Evolutionary conservation across 345 rosid genomes (phyloP), one percentile per base, ranked within the genome.

Genomic region (Salix viminalis): DNA sequence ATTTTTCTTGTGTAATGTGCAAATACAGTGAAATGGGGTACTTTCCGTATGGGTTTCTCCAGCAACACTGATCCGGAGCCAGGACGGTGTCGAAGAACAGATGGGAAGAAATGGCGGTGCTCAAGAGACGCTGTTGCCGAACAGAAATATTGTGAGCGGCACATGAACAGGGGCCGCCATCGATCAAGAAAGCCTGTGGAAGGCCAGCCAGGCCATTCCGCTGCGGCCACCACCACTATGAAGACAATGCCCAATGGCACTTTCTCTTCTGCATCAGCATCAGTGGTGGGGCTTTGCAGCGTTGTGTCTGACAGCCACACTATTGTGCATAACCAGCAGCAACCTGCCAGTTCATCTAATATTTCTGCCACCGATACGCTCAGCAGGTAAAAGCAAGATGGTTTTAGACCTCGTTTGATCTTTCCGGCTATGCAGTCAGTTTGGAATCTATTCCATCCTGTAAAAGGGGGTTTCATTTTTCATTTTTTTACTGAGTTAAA

Each of bases 111-210:
- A 87, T 95, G 99, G 99, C 94, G 99, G 88, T 95, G 99, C 90
- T 90, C 98, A 4, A 86, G 92, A 84, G 99, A 95, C 61, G 99
- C 96, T 5, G 96, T 93, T 70, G 89, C 91, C 41, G 97, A 91
- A 46, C 98, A 93, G 84, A 95, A 95, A 84, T 95, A 95, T 73
- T 95, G 99, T 62, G 98, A 95, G 85, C 90, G 97, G 73, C 99
- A 95, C 79, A 93, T 95, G 88, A 95, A 95, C 87, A 79, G 99
- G 71, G 98, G 99, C 79, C 99, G 99, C 80, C 98, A 95, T 85
- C 99, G 99, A 93, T 95, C 99, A 95, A 95, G 99, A 95, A 95
- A 95, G 97, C 99, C 96, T 91, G 99, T 95, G 99, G 99, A 95
- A 95, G 97, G 96, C 71, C 97, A 86, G 82, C 78, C 91, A 50